Percentiles rank a stretch among this genome's conserved stretches.
Conservation (phyloP, 2,329 filamentous ascomycete genomes). For the Nannizzia gypsea region DNA sequence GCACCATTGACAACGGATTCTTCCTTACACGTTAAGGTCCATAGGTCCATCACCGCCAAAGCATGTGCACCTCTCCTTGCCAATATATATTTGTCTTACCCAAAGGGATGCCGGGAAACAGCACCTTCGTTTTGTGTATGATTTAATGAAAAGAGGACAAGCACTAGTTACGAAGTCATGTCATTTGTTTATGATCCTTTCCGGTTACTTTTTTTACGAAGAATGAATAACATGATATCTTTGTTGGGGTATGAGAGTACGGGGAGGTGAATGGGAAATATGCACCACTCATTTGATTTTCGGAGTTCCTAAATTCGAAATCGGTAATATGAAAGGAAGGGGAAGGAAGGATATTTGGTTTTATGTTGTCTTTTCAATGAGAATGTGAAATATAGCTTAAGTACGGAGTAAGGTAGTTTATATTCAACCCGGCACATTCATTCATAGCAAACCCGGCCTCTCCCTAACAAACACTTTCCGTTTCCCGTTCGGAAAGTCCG, state of each 20-base stretch:
- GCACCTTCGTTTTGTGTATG: background rate
- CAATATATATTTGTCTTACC: background rate
- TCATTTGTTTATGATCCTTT: background rate
- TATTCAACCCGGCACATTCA: background rate
- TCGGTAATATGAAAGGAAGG: background rate
- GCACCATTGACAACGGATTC: background rate
- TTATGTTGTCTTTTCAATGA: background rate
- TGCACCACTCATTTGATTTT: background rate
- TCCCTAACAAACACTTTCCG: no score
- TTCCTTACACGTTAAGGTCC: background rate
- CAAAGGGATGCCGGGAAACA: conserved; percentile 1
- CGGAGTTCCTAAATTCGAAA: background rate
- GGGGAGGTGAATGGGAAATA: background rate
- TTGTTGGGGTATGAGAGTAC: background rate
- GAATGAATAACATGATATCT: background rate
- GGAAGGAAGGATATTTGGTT: background rate
- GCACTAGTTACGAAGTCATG: conserved; percentile 4
- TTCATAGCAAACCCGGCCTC: no score
- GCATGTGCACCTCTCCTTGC: background rate
- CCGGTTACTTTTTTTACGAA: background rate
- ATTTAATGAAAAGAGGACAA: background rate
- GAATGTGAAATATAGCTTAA: background rate
- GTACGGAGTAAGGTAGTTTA: background rate
- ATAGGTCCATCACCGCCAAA: background rate
- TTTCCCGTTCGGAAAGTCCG: no score